Percentiles rank a stretch among this genome's conserved stretches.
phyloP scores from a whole-genome alignment of 345 rosid genomes.

The Eucalyptus tenuipes region DNA sequence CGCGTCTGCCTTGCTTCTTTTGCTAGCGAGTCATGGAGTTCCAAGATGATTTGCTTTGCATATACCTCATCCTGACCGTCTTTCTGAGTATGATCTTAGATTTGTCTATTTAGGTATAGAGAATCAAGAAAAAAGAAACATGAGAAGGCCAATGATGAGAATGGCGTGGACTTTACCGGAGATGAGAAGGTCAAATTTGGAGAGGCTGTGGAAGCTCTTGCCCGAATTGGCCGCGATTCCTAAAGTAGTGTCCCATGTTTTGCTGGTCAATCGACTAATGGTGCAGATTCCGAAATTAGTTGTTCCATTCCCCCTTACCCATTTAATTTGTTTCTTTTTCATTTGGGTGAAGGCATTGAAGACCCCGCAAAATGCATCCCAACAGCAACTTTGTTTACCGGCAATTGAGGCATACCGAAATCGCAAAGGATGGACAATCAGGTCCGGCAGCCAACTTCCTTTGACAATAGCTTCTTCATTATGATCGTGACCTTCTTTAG shows the following conservation, averaged over 20 bases:
- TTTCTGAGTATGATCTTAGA: background rate
- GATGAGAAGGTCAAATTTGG: slow-evolving; percentile 27
- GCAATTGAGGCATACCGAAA: slow-evolving; percentile 66
- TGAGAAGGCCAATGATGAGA: slow-evolving; percentile 5
- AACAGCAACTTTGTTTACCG: slow-evolving; percentile 50
- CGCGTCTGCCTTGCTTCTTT: slow-evolving; percentile 25
- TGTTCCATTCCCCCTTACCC: background rate
- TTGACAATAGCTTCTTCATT: background rate
- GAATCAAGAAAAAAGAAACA: slow-evolving; percentile 60
- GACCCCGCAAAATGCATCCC: slow-evolving; percentile 25
- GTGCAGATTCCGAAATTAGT: background rate
- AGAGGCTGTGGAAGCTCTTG: slow-evolving; percentile 68
- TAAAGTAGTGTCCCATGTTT: slow-evolving; percentile 25
- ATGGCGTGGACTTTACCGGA: no score
- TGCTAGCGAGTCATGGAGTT: background rate
- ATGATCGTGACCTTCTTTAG: background rate
- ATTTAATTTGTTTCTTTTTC: background rate
- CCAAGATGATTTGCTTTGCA: background rate
- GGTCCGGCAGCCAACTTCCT: slow-evolving; percentile 64
- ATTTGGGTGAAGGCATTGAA: slow-evolving; percentile 31
- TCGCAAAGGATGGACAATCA: slow-evolving; percentile 52
- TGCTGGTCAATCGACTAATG: background rate
- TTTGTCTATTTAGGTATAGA: slow-evolving; percentile 23
- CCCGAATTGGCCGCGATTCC: slow-evolving; percentile 44
- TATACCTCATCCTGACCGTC: background rate